Conservation (phyloP, 1,284 basidiomycete species). For the Schizopora paradoxa region DNA sequence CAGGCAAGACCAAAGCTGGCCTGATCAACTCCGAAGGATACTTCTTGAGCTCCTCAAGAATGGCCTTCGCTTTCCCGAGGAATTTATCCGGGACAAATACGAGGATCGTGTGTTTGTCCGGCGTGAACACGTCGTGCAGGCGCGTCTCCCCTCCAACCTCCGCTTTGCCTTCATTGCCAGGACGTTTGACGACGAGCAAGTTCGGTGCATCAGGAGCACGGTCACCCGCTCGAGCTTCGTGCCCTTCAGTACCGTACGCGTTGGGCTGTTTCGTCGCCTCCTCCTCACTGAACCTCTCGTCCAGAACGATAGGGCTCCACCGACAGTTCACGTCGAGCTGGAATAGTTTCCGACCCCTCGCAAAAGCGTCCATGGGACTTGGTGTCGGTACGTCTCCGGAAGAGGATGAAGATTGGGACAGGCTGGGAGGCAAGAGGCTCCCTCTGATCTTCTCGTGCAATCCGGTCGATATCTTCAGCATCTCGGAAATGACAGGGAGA, state of each 20-base stretch:
- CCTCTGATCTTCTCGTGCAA: constrained; percentile 2
- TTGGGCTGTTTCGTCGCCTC: background rate
- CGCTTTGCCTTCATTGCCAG: background rate
- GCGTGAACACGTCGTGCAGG: constrained; percentile 20
- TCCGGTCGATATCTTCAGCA: constrained; percentile 25
- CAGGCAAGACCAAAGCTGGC: constrained; percentile 6
- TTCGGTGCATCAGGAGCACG: constrained; percentile 15
- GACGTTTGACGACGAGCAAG: no score
- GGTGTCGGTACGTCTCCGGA: background rate
- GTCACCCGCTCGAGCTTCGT: constrained; percentile 7
- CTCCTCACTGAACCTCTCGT: constrained; percentile 7
- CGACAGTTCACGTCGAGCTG: constrained; percentile 21
- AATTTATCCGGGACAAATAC: constrained; percentile 10
- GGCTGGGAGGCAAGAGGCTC: background rate
- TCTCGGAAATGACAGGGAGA: constrained; percentile 34
- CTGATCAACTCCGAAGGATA: constrained; percentile 8
- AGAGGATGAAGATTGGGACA: background rate
- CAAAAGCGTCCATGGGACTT: background rate
- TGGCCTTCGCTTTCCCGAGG: background rate
- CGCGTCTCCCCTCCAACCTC: background rate
- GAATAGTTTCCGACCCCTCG: constrained; percentile 5
- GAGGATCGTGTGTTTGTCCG: constrained; percentile 17
- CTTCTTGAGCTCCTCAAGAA: background rate
- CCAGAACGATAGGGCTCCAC: constrained; percentile 19
- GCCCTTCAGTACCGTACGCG: background rate